phyloP scores from a whole-genome alignment of 1,284 basidiomycete species.

The Amylostereum areolatum region DNA sequence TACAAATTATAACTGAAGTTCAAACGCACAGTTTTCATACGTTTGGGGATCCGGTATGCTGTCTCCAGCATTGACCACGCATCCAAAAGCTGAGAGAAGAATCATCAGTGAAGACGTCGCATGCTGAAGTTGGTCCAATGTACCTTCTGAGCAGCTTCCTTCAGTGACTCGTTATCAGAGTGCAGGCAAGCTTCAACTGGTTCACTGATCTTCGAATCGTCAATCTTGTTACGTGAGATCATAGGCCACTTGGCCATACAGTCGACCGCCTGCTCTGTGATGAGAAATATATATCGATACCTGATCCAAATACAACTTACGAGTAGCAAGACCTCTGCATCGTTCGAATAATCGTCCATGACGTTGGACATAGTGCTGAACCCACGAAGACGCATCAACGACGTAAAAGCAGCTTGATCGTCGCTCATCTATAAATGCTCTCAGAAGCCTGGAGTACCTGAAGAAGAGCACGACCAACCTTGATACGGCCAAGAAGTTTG shows the following conservation, averaged over 20 bases:
- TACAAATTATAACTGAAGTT: neutral
- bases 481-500: slow-evolving; percentile 84
- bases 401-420: slow-evolving; percentile 73
- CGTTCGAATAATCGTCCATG: slow-evolving; percentile 72
- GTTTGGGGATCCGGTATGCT: slow-evolving; percentile 83
- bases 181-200: slow-evolving; percentile 54
- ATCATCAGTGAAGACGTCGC: slow-evolving; percentile 1
- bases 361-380: slow-evolving; percentile 91
- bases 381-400: slow-evolving; percentile 90
- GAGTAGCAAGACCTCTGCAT: slow-evolving; percentile 66
- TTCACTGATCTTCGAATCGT: slow-evolving; percentile 75
- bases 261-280: slow-evolving; percentile 54
- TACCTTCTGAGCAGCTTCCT: slow-evolving; percentile 55
- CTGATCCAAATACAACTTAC: slow-evolving; percentile 33
- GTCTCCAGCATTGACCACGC: slow-evolving; percentile 74
- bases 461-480: slow-evolving; percentile 38
- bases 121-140: slow-evolving; percentile 8
- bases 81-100: slow-evolving; percentile 48
- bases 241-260: slow-evolving; percentile 81
- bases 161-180: slow-evolving; percentile 53
- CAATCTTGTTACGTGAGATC: slow-evolving; percentile 88
- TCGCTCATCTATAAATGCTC: slow-evolving; percentile 67
- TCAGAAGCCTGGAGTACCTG: neutral
- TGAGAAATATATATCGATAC: neutral
- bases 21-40: slow-evolving; percentile 39